Base-by-base conservation (phyloP, 768 basidiomycete genomes). In the Russula ochroleuca region DNA sequence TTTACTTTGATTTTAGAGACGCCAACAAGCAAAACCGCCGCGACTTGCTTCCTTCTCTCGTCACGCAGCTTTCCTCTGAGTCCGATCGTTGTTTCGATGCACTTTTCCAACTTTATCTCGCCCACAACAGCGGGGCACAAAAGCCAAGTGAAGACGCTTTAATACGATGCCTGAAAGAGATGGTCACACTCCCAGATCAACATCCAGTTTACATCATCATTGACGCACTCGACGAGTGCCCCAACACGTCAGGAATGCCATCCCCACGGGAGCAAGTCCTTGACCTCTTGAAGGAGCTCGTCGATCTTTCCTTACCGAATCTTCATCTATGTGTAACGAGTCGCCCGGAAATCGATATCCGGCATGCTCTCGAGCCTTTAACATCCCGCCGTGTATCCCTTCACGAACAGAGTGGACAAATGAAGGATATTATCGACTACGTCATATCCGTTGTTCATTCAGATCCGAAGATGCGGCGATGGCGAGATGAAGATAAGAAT, bases 221-320 rank as follows among this genome's bases (percentile, higher is more conserved):
- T 5, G 61, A 62, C n/a, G 61, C 54, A 0, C 23, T 62, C 9
- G 61, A 62, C 19, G 61, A 62, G 38, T 41, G 47, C 14, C 55
- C 55, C 17, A 31, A 37, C 17, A 21, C 17, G 8, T 21, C 45
- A 3, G 45, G 37, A 0, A 7, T 49, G 3, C 47, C 40, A 14
- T 33, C 61, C 1, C 31, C 55, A 3, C 49, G 61, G 9, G 47
- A 45, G 33, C 19, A 31, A 0, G 25, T 56, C 5, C 33, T 57
- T 7, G 9, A 19, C 28, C 51, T 61, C 13, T 1, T 61, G 19
- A 23, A 43, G 41, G 41, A 61, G 5, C 52, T 61, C 15, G 21
- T 45, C 8, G 33, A 14, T 1, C 35, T 53, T 13, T 23, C 5
- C 15, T 6, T 49, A 28, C 47, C 33, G 14, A 62, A 62, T 17